Evolutionary conservation across 1,284 basidiomycete genomes (phyloP).

Genomic region (Pseudozyma hubeiensis): DNA sequence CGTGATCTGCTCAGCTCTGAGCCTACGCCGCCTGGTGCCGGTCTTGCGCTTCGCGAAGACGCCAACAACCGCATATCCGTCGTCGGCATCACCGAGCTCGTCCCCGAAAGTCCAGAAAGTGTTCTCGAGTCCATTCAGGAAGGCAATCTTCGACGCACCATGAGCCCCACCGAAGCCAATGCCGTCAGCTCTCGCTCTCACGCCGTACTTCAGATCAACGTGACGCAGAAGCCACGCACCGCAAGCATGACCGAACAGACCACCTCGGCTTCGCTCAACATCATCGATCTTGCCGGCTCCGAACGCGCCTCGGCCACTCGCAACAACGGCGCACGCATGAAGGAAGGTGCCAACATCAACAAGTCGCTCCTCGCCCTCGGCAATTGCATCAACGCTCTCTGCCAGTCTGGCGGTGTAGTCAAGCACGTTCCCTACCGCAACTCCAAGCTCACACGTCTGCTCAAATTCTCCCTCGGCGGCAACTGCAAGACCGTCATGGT

Average conservation of each 20-base stretch:
- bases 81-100: slow-evolving; percentile 67
- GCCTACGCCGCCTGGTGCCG: slow-evolving; percentile 64
- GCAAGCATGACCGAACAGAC: slow-evolving; percentile 63
- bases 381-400: slow-evolving; percentile 68
- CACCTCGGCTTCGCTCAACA: slow-evolving; percentile 66
- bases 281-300: slow-evolving; percentile 67
- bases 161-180: slow-evolving; percentile 68
- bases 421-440: slow-evolving; percentile 67
- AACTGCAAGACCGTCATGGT: slow-evolving; percentile 69
- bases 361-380: slow-evolving; percentile 67
- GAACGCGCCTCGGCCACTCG: slow-evolving; percentile 66
- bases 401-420: slow-evolving; percentile 57
- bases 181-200: slow-evolving; percentile 66
- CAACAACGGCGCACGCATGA: slow-evolving; percentile 68
- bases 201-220: slow-evolving; percentile 68
- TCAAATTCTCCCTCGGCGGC: slow-evolving; percentile 69
- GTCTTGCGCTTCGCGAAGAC: slow-evolving; percentile 65
- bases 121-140: slow-evolving; percentile 66
- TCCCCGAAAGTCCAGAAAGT: slow-evolving; percentile 61
- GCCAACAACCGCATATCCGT: slow-evolving; percentile 66
- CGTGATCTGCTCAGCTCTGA: slow-evolving; percentile 63
- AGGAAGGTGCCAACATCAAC: slow-evolving; percentile 69
- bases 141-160: slow-evolving; percentile 65
- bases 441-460: slow-evolving; percentile 66
- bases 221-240: slow-evolving; percentile 65